These are phyloP conservation scores for Aspergillus versicolor DNA, from an alignment of 2,329 filamentous ascomycete species.

Conservation along the genomic window DNA sequence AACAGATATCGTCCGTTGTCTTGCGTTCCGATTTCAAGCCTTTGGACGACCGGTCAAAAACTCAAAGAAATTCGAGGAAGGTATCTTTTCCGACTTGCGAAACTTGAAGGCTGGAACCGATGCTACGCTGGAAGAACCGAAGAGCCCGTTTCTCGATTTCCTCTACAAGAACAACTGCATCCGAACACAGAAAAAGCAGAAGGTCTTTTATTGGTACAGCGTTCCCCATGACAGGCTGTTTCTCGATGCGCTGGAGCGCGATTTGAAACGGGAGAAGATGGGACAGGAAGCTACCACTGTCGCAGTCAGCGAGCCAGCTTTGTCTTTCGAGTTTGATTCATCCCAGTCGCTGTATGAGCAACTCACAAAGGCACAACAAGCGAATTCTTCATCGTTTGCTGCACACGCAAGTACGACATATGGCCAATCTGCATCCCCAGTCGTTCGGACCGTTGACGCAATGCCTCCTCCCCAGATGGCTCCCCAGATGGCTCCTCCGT, in stretches of 20 bases:
- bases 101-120: conserved; percentile 98
- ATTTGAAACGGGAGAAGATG: conserved; percentile 99
- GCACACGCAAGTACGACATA: conserved; percentile 67
- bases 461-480: conserved; percentile 93
- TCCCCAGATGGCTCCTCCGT: conserved; percentile 70
- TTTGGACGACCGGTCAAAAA: conserved; percentile 99
- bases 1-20: conserved; percentile 96
- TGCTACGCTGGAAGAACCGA: conserved; percentile 96
- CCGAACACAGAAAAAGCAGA: conserved; percentile 99
- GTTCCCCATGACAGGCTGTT: conserved; percentile 97
- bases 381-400: conserved; percentile 94
- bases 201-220: conserved; percentile 99
- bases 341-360: conserved; percentile 99
- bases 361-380: conserved; percentile 98
- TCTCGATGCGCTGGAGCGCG: conserved; percentile 93
- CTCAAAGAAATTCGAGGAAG: conserved; percentile 99
- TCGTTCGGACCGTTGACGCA: conserved; percentile 80
- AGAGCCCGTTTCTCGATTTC: conserved; percentile 97
- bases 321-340: conserved; percentile 99
- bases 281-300: conserved; percentile 95
- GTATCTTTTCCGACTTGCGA: conserved; percentile 96
- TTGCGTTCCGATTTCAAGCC: conserved; percentile 97
- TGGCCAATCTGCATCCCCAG: conserved; percentile 78
- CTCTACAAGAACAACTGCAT: conserved; percentile 99
- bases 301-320: conserved; percentile 91